Base-by-base conservation (phyloP, 768 basidiomycete genomes). In the Trametes elegans region DNA sequence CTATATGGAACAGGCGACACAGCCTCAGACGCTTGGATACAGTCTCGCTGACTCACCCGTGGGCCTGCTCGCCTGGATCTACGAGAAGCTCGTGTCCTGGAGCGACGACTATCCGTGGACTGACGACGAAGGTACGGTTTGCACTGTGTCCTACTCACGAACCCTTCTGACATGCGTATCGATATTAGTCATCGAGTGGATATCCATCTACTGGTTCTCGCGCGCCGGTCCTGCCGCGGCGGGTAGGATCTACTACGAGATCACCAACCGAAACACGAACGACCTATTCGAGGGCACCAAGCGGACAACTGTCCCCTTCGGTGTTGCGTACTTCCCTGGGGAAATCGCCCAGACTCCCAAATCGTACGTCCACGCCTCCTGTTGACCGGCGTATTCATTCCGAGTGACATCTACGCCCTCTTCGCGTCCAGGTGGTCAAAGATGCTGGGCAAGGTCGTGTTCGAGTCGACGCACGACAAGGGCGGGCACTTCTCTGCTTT, bases 41-140 rank as follows among this genome's bases (percentile, higher is more conserved):
- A 60, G 70, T 19, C 68, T 85, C 3, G 70, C 79, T 0, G 84
- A 85, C 58, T 84, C 82, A n/a, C 84, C 84, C 11, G 74, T 74
- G 5, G 84, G 80, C 0, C 58, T 73, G 5, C 64, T 73, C 16
- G 70, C 72, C 3, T 73, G 72, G 72, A 68, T 73, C 18, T 73
- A 73, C 52, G 70, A 72, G 58, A 71, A 72, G 57, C 61, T 64
- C 18, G 60, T 68, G 3, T 35, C 23, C 3, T 72, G 70, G 72
- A 59, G 71, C 0, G 83, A 84, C 60, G 61, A 63, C 3, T 83
- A 85, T 65, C 73, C 74, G 0, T 85, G 83, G 83, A 71, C 73
- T 14, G 79, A 81, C 35, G 82, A 84, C 28, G 80, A 84, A 70
- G 72, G 84, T 78, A 26, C 3, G 53, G 3, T 18, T 18, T 13